Base-by-base conservation (phyloP, 345 rosid genomes). In the Lepidium sativum region DNA sequence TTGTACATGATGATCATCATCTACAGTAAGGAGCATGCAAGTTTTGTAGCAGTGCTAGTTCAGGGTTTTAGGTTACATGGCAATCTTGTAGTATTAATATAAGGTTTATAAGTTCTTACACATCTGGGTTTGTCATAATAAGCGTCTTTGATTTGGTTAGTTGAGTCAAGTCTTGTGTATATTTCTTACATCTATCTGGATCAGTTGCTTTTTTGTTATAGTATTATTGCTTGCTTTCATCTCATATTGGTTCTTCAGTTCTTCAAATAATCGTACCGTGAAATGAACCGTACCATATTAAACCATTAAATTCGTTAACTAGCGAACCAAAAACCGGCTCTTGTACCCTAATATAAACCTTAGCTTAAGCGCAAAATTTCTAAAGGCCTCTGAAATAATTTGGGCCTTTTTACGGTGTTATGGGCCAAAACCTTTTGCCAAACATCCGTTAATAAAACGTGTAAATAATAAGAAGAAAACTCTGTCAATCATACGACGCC, bases 11-110 rank as follows among this genome's bases (percentile, higher is more conserved):
- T 71, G 42, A 54, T 34, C 61, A 15, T 20, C 9, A 12, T 13
- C 61, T 72, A 58, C 3, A 75, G 85, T 72, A 75, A 72, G 74
- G 55, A 57, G 73, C 78, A 77, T 73, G 89, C 82, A 79, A 44
- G 69, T 87, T 89, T 85, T 87, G 90, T 81, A 79, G 81, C 56
- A 68, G 67, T 75, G 75, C 76, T 40, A 68, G 79, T 61, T 76
- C 78, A 57, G 69, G 65, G 50, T 57, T 62, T 18, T 60, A 52
- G 79, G 70, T 70, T 56, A 71, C 61, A 65, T 63, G 79, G 61
- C 32, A 63, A 13, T 35, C 33, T 62, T 40, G 8, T 69, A 32
- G 67, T 60, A 33, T 60, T 29, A 49, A 52, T 47, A 56, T 40
- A 69, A 40, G 65, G 64, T 67, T 56, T 37, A 31, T 0, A 34